Conservation (phyloP, 768 basidiomycete species). For the Tricholoma hemisulphureum region DNA sequence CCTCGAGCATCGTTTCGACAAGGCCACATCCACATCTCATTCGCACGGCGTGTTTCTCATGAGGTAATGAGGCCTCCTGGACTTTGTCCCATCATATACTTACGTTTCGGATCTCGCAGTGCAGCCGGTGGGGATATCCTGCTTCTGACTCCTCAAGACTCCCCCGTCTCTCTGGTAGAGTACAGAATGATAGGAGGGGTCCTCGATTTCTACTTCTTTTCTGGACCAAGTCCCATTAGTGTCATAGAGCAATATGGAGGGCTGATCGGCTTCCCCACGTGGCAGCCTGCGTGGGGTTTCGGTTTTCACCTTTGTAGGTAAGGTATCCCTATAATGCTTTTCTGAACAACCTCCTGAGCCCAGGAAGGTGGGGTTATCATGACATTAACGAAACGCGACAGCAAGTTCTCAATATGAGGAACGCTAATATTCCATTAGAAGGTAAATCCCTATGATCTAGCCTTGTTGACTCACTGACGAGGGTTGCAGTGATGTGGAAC, state of each 20-base stretch:
- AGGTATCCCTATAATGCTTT: background rate
- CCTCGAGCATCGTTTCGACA: conserved; percentile 68
- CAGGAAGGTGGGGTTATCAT: conserved; percentile 40
- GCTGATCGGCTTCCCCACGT: conserved; percentile 64
- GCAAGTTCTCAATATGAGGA: conserved; percentile 54
- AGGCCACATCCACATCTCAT: conserved; percentile 45
- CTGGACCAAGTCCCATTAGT: conserved; percentile 52
- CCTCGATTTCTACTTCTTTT: conserved; percentile 77
- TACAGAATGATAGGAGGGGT: conserved; percentile 76
- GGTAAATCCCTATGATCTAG: conserved; percentile 33
- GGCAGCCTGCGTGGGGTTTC: conserved; percentile 75
- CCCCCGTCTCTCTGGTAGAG: conserved; percentile 60
- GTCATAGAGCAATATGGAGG: conserved; percentile 72
- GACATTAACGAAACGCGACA: conserved; percentile 55
- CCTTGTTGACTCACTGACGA: background rate
- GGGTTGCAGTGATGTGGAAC: conserved; percentile 67
- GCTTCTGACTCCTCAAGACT: conserved; percentile 55
- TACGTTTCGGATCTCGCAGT: conserved; percentile 30
- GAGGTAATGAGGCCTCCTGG: conserved; percentile 39
- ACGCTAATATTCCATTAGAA: conserved; percentile 76
- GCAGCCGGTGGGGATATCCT: conserved; percentile 71
- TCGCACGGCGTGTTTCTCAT: conserved; percentile 79
- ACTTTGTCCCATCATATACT: background rate
- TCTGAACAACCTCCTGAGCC: conserved; percentile 11
- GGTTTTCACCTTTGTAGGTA: conserved; percentile 76